Evolutionary conservation across 768 basidiomycete species (phyloP), one percentile per base, ranked within the genome.

Genomic region (Phylloporus arenicola): DNA sequence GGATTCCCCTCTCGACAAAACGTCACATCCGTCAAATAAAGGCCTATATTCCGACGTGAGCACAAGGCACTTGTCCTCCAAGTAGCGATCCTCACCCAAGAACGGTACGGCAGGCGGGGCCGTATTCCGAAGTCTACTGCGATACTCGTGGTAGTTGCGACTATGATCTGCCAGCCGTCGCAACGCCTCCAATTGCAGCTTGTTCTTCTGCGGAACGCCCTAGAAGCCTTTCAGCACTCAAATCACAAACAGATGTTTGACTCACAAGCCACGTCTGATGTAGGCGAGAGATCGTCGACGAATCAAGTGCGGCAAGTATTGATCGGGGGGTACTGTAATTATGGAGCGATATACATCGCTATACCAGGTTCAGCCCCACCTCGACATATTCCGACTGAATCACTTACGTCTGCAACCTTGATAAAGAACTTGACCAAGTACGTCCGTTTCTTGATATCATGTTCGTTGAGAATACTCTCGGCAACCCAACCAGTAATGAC

Each of bases 1-100:
- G 90, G 86, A 65, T 97, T 97, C 17, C 95, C 95, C 62, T 97
- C 95, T 35, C 88, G 82, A 64, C 92, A 95, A 69, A 98, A 98
- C 6, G 92, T 97, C 52, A 96, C 78, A 67, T 94, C 92, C 10
- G 92, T 92, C 54, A 94, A 72, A 67, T 92, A 93, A 31, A 92
- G 73, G 43, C 88, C 88, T 89, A 52, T 47, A 59, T 57, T 45
- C 50, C 25, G 31, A 37, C n/a, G 16, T 56, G 51, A 68, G 50
- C 49, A 52, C 29, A 30, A 3, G 20, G 4, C 35, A 14, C 13
- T 41, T 11, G n/a, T 53, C 20, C 16, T 41, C 31, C 7, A 31
- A 48, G 35, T 10, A 45, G 3, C 19, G 2, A 47, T 10, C 57
- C 75, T 62, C 70, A 81, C 94, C 95, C 43, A 99, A 77, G 80